Percentiles rank a stretch among this genome's conserved stretches.
Conservation (phyloP, 768 basidiomycete species). For the Mycena haematopus region DNA sequence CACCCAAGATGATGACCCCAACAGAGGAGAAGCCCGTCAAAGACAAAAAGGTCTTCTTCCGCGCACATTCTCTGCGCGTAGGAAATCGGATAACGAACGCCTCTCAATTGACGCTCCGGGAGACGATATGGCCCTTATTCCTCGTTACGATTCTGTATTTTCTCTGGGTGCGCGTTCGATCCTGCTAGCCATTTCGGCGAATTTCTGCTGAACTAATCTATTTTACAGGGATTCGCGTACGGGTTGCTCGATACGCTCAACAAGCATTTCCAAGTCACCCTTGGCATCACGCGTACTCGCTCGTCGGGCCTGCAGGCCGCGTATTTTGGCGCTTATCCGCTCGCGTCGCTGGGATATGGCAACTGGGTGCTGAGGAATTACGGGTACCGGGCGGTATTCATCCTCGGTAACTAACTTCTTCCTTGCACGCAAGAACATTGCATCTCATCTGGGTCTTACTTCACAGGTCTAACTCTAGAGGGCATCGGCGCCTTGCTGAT, state of each 20-base stretch:
- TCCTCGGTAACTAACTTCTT: conserved; percentile 31
- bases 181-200: neutral
- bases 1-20: conserved; percentile 21
- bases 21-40: conserved; percentile 9
- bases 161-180: conserved; percentile 37
- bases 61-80: conserved; percentile 39
- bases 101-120: conserved; percentile 38
- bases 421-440: neutral
- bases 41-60: conserved; percentile 15
- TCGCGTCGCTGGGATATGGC: conserved; percentile 42
- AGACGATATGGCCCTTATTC: conserved; percentile 42
- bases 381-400: conserved; percentile 43
- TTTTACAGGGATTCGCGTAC: conserved; percentile 39
- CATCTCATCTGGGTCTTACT: too few species aligned
- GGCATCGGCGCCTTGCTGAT: conserved; percentile 43
- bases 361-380: conserved; percentile 42
- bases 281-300: conserved; percentile 41
- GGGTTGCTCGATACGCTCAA: conserved; percentile 43
- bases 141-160: conserved; percentile 45
- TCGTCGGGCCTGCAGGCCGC: conserved; percentile 44
- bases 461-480: conserved; percentile 34
- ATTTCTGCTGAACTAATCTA: neutral
- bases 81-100: conserved; percentile 42
- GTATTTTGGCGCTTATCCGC: conserved; percentile 44
- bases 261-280: conserved; percentile 43